These are phyloP conservation scores for Paecilomyces sp. DNA, from an alignment of 2,329 filamentous ascomycete species.

Conservation along the genomic window DNA sequence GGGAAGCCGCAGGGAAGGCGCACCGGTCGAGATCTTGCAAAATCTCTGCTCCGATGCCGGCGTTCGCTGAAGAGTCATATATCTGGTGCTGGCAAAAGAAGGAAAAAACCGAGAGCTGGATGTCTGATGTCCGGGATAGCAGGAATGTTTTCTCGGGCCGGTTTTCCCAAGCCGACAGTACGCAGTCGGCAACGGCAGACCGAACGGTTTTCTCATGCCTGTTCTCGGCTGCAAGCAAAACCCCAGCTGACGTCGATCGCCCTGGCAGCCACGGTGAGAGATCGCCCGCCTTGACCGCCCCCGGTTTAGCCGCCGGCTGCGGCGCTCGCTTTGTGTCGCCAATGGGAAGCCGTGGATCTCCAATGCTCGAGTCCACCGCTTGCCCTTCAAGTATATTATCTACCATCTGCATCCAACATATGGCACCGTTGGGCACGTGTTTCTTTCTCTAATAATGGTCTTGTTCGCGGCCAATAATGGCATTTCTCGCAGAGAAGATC, in stretches of 20 bases:
- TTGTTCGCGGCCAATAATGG: background rate
- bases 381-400: too few species aligned
- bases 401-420: background rate
- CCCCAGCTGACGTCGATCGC: background rate
- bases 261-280: constrained; percentile 1
- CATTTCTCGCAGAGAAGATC: too few species aligned
- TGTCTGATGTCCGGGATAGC: too few species aligned
- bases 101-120: too few species aligned
- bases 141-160: background rate
- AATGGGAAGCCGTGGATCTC: background rate
- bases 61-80: background rate
- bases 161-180: background rate
- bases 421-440: background rate
- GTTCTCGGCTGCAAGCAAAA: background rate
- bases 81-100: too few species aligned
- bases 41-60: background rate
- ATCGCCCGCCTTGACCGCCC: background rate
- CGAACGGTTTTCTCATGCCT: background rate
- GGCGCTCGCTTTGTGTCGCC: constrained; percentile 3
- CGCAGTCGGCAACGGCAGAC: background rate
- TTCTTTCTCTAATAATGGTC: background rate
- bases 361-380: background rate
- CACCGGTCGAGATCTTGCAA: background rate
- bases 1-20: background rate
- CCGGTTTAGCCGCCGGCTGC: background rate